A percentile compares a stretch with the other conserved stretches of the same genome.
Evolutionary conservation across 768 basidiomycete genomes (phyloP).

Genomic region (Leccinum aurantiacum): DNA sequence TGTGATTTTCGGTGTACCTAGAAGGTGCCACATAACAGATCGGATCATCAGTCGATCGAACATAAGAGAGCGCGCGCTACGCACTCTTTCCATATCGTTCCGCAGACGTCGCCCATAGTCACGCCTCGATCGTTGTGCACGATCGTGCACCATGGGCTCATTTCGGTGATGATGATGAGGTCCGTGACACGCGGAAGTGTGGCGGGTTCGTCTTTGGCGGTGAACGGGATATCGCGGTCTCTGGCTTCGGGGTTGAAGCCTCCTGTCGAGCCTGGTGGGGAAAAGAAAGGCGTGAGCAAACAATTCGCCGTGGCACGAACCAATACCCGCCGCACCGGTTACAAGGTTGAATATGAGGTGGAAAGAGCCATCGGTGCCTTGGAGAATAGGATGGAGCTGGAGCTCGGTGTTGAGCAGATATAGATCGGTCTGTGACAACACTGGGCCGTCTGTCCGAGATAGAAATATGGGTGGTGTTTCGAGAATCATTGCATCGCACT

Average conservation of each 20-base stretch:
- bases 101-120: constrained; percentile 74
- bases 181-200: constrained; percentile 65
- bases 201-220: constrained; percentile 60
- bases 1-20: constrained; percentile 68
- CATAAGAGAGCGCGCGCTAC: constrained; percentile 25
- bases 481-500: constrained; percentile 13
- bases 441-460: constrained; percentile 38
- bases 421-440: constrained; percentile 76
- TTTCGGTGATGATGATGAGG: constrained; percentile 56
- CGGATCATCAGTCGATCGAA: constrained; percentile 12
- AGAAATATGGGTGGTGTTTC: neutral
- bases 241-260: constrained; percentile 62
- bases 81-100: constrained; percentile 74
- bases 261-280: constrained; percentile 49
- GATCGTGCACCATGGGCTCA: constrained; percentile 78
- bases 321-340: constrained; percentile 46
- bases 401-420: constrained; percentile 73
- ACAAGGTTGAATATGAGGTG: constrained; percentile 72
- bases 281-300: neutral
- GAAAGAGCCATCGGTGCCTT: constrained; percentile 46
- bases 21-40: constrained; percentile 3
- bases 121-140: constrained; percentile 72
- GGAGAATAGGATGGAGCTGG: constrained; percentile 72
- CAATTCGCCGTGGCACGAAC: neutral
- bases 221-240: constrained; percentile 57